phyloP scores from a whole-genome alignment of 768 basidiomycete genomes.

The Tulasnella sp. region DNA sequence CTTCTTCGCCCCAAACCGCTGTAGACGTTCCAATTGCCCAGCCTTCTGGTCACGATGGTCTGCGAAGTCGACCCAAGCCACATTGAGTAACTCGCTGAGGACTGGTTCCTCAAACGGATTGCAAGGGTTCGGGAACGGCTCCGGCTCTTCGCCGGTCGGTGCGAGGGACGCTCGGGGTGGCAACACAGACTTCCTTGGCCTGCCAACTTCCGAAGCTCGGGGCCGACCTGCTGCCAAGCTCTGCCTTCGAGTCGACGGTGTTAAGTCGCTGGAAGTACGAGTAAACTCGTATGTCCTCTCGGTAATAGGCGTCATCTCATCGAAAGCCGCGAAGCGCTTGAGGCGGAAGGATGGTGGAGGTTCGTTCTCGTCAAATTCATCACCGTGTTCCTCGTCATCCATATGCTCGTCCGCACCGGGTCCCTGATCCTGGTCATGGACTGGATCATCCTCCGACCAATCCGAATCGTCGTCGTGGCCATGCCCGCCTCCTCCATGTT shows the following conservation, averaged over 20 bases:
- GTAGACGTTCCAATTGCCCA: constrained; percentile 60
- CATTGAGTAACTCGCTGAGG: constrained; percentile 52
- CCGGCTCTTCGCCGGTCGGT: constrained; percentile 28
- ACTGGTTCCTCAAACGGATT: constrained; percentile 73
- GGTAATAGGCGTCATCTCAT: constrained; percentile 96
- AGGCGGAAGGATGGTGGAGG: constrained; percentile 44
- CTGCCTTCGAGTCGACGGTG: background rate
- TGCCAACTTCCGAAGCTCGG: constrained; percentile 28
- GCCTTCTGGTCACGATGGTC: constrained; percentile 38
- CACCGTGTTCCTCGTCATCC: constrained; percentile 30
- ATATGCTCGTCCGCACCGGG: constrained; percentile 33
- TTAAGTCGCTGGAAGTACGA: constrained; percentile 36
- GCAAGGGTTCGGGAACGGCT: constrained; percentile 66
- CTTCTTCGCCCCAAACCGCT: constrained; percentile 58
- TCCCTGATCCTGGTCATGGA: constrained; percentile 19
- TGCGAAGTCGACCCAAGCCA: constrained; percentile 33
- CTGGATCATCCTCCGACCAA: constrained; percentile 21
- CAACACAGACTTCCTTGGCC: constrained; percentile 15
- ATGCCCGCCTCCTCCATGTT: background rate
- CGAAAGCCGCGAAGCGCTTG: constrained; percentile 78
- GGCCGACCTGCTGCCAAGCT: constrained; percentile 23
- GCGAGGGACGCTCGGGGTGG: constrained; percentile 14
- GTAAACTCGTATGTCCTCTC: constrained; percentile 89
- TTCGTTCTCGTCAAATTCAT: constrained; percentile 32
- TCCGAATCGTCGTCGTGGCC: constrained; percentile 7